Percentiles rank a stretch among this genome's conserved stretches.
phyloP scores from a whole-genome alignment of 2,329 filamentous ascomycete genomes.

The Verruconis gallopava region DNA sequence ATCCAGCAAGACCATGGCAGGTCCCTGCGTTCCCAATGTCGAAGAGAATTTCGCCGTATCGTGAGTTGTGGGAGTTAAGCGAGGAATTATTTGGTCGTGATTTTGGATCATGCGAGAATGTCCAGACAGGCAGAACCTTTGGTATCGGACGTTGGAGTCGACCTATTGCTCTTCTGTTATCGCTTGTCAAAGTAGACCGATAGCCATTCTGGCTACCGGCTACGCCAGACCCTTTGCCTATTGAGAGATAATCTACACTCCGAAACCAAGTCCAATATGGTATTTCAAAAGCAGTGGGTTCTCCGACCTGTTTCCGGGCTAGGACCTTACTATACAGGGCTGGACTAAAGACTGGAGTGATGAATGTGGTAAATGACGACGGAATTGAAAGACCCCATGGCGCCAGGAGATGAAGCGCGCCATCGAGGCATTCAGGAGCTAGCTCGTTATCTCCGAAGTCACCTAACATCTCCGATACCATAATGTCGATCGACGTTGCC shows the following conservation, averaged over 20 bases:
- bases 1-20: slow-evolving; percentile 82
- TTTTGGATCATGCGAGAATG: slow-evolving; percentile 68
- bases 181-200: too few species aligned
- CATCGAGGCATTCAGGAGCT: slow-evolving; percentile 90
- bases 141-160: too few species aligned
- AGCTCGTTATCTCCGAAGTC: slow-evolving; percentile 97
- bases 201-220: too few species aligned
- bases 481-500: slow-evolving; percentile 63
- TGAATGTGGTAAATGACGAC: slow-evolving; percentile 79
- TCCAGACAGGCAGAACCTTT: slow-evolving; percentile 64
- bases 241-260: slow-evolving; percentile 74
- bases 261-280: slow-evolving; percentile 92
- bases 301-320: slow-evolving; percentile 33
- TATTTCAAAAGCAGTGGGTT: slow-evolving; percentile 67
- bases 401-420: slow-evolving; percentile 80
- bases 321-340: slow-evolving; percentile 78
- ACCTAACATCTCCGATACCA: slow-evolving; percentile 85
- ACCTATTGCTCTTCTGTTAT: too few species aligned
- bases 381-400: slow-evolving; percentile 88
- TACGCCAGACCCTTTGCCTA: too few species aligned
- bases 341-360: slow-evolving; percentile 84
- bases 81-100: slow-evolving; percentile 42
- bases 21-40: slow-evolving; percentile 66
- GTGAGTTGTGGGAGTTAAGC: slow-evolving; percentile 60
- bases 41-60: slow-evolving; percentile 69